Conservation (phyloP, 2,329 filamentous ascomycete species). For the Eurotiales sp. region DNA sequence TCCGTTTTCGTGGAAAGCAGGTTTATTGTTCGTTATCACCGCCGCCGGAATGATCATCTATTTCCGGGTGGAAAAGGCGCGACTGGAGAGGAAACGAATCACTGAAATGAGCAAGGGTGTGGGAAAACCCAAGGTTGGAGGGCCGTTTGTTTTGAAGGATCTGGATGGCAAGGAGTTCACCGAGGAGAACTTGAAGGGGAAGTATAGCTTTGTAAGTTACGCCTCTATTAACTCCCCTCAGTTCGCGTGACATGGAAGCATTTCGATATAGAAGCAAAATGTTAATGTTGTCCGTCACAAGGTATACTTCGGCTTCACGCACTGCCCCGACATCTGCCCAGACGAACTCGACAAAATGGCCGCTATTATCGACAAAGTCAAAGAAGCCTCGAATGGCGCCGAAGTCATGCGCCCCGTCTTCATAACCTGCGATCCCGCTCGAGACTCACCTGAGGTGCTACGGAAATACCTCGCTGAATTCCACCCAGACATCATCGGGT, state of each 20-base stretch:
- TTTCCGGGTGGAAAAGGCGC: conserved; percentile 88
- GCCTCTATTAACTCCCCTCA: too few species aligned
- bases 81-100: conserved; percentile 82
- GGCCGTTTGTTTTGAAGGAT: conserved; percentile 76
- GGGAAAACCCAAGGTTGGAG: conserved; percentile 88
- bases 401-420: conserved; percentile 71
- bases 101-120: conserved; percentile 92
- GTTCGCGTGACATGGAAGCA: too few species aligned
- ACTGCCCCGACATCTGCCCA: conserved; percentile 97
- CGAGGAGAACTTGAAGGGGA: conserved; percentile 77
- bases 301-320: conserved; percentile 98
- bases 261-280: too few species aligned
- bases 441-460: conserved; percentile 80
- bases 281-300: conserved; percentile 31
- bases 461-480: conserved; percentile 88
- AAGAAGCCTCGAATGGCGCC: conserved; percentile 34
- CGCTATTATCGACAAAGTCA: conserved; percentile 75
- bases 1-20: conserved; percentile 91
- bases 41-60: conserved; percentile 79
- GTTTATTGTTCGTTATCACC: conserved; percentile 75
- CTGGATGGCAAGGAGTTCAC: conserved; percentile 75
- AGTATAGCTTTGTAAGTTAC: conserved; percentile 58
- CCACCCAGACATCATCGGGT: conserved; percentile 76
- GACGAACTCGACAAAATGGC: conserved; percentile 99
- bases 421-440: conserved; percentile 90